A percentile compares a stretch with the other conserved stretches of the same genome.
Conservation (phyloP, 495 filamentous ascomycete genomes). For the Poronia punctata region DNA sequence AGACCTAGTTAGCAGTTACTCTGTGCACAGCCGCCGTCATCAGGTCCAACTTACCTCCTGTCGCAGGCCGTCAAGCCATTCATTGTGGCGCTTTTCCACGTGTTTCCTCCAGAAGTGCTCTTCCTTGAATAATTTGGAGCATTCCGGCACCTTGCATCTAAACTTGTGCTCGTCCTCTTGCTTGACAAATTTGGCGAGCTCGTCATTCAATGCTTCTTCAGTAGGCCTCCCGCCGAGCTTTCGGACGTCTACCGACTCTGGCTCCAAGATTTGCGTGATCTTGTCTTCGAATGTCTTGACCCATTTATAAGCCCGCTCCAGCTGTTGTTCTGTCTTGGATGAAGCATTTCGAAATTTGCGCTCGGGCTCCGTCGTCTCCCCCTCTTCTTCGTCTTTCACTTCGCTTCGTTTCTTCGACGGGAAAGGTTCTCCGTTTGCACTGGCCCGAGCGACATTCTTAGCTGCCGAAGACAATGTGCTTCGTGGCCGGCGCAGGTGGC, state of each 20-base stretch:
- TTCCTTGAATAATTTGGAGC: conserved; percentile 95
- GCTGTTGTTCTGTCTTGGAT: conserved; percentile 78
- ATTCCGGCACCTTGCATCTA: conserved; percentile 92
- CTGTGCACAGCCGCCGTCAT: not conserved
- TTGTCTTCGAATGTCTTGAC: conserved; percentile 99
- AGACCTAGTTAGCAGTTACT: conserved; percentile 15
- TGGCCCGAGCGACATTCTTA: conserved; percentile 78
- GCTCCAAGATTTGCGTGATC: conserved; percentile 82
- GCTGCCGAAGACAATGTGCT: conserved; percentile 72
- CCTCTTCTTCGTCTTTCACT: conserved; percentile 58
- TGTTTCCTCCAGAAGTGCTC: conserved; percentile 97
- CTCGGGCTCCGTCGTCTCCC: conserved; percentile 49
- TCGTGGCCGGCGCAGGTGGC: conserved; percentile 86
- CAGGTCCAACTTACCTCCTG: conserved; percentile 61
- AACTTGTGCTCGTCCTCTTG: conserved; percentile 96
- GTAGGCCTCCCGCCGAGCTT: conserved; percentile 87
- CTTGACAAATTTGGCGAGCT: conserved; percentile 81
- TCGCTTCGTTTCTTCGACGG: conserved; percentile 70
- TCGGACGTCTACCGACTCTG: conserved; percentile 71
- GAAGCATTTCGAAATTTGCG: conserved; percentile 59
- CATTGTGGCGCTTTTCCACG: conserved; percentile 87
- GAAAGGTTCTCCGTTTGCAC: conserved; percentile 70
- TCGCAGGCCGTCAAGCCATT: conserved; percentile 77
- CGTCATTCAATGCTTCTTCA: conserved; percentile 80
- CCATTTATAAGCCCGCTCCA: conserved; percentile 95